phyloP scores from a whole-genome alignment of 768 basidiomycete species.

The Xanthoconium purpureum region DNA sequence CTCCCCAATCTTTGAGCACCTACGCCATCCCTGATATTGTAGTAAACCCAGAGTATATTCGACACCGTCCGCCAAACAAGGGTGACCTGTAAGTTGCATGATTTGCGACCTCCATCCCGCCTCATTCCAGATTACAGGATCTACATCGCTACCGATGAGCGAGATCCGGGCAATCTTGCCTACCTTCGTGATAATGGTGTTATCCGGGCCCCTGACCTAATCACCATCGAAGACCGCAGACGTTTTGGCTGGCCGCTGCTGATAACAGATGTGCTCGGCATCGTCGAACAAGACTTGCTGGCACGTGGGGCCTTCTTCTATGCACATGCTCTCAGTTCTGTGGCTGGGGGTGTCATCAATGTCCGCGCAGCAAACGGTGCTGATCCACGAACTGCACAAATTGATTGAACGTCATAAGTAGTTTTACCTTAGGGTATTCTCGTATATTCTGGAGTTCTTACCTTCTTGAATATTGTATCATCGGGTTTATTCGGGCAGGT shows the following conservation, averaged over 20 bases:
- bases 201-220: conserved; percentile 39
- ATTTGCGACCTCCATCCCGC: not conserved
- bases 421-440: not conserved
- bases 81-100: conserved; percentile 19
- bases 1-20: conserved; percentile 13
- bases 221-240: conserved; percentile 41
- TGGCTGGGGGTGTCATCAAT: conserved; percentile 42
- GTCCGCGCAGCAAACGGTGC: conserved; percentile 39
- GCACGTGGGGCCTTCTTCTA: conserved; percentile 39
- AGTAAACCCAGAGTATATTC: conserved; percentile 17
- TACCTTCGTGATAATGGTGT: conserved; percentile 36
- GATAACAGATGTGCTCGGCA: conserved; percentile 41
- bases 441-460: not conserved
- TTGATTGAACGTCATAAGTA: conserved; percentile 29
- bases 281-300: conserved; percentile 45
- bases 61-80: conserved; percentile 14
- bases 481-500: not conserved
- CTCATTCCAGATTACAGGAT: conserved; percentile 23
- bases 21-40: conserved; percentile 22
- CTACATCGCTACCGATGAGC: conserved; percentile 43
- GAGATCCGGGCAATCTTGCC: conserved; percentile 33
- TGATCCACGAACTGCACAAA: conserved; percentile 36
- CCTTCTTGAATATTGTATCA: not conserved
- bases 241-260: conserved; percentile 43
- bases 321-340: conserved; percentile 41